phyloP scores from a whole-genome alignment of 805 yeast species.

The Myxozyma lipomycoides region DNA sequence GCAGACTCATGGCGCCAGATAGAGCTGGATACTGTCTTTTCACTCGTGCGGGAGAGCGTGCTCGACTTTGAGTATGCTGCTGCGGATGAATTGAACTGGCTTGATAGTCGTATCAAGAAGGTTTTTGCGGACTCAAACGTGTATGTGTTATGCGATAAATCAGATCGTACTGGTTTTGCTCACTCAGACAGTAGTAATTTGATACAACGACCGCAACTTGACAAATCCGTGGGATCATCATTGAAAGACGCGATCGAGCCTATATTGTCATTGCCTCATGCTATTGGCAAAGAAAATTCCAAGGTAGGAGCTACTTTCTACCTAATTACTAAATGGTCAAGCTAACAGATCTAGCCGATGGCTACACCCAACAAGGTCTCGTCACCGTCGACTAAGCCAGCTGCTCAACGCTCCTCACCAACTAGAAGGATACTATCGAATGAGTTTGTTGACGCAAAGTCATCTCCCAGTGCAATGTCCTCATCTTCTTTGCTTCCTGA shows the following conservation, averaged over 20 bases:
- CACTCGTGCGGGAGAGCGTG: background rate
- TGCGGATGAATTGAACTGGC: slow-evolving; percentile 26
- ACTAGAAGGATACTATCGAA: no score
- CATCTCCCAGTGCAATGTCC: background rate
- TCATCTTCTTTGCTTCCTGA: slow-evolving; percentile 14
- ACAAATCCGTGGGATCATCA: background rate
- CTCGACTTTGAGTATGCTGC: slow-evolving; percentile 28
- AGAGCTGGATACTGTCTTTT: background rate
- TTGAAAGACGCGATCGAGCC: background rate
- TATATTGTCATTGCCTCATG: background rate
- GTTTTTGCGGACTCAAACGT: background rate
- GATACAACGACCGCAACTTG: background rate
- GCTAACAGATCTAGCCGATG: no score
- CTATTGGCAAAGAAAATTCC: slow-evolving; percentile 1
- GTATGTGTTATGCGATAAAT: background rate
- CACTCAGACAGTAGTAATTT: background rate
- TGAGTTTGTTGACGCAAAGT: slow-evolving; percentile 10
- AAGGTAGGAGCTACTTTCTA: no score
- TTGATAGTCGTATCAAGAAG: slow-evolving; percentile 18
- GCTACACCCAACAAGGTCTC: no score
- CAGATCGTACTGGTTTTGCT: background rate
- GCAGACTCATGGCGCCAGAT: background rate
- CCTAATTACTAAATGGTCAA: no score
- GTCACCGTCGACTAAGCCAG: no score
- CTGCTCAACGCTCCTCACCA: no score